Conservation (phyloP, 768 basidiomycete genomes). For the Lactarius sp. region DNA sequence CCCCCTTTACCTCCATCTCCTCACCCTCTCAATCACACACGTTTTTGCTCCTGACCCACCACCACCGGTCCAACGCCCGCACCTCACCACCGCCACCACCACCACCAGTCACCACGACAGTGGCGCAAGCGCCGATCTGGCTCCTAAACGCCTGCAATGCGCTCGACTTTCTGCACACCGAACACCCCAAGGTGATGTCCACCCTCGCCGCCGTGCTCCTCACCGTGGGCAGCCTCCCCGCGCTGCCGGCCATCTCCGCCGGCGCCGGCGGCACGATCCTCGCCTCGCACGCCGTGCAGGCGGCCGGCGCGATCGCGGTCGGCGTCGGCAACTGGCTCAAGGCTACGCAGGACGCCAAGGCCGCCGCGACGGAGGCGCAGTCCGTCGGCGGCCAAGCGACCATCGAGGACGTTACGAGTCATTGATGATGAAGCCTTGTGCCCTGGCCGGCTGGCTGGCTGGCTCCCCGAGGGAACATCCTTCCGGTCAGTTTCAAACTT, state of each 20-base stretch:
- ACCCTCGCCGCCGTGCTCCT: constrained; percentile 73
- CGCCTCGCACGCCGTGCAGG: constrained; percentile 69
- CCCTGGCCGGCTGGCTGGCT: too few relatives aligned
- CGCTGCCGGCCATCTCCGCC: constrained; percentile 62
- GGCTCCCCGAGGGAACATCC: not conserved
- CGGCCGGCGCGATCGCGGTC: constrained; percentile 73
- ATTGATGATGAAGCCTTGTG: not conserved
- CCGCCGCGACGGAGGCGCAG: not conserved
- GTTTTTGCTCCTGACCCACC: too few relatives aligned
- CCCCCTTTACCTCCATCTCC: not conserved
- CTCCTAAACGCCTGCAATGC: constrained; percentile 72
- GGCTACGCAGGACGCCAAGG: constrained; percentile 39
- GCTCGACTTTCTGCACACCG: constrained; percentile 65
- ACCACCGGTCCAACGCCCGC: too few relatives aligned
- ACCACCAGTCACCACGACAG: constrained; percentile 36
- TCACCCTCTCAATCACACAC: not conserved
- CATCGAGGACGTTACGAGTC: constrained; percentile 10
- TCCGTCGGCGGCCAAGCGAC: constrained; percentile 1
- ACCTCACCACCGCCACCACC: too few relatives aligned
- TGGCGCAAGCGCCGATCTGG: constrained; percentile 67
- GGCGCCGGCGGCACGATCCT: constrained; percentile 70
- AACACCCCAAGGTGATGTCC: constrained; percentile 73
- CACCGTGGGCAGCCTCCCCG: constrained; percentile 69
- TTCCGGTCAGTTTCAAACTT: too few relatives aligned
- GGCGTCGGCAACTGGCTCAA: constrained; percentile 60